Base-by-base conservation (phyloP, 2,329 filamentous ascomycete genomes). In the Ophiobolus disseminans region DNA sequence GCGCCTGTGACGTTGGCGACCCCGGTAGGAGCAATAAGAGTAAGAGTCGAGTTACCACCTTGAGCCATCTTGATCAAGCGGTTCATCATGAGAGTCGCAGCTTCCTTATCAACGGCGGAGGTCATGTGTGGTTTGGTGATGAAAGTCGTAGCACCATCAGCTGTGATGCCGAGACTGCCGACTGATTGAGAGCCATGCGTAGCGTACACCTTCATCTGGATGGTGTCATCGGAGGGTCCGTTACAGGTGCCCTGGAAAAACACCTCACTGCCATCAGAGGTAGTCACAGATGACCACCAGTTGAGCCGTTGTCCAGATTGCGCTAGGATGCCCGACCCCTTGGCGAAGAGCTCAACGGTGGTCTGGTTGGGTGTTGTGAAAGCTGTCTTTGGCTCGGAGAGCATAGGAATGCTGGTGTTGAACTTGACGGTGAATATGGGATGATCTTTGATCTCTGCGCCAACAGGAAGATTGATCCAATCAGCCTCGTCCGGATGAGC, bases 111-210 rank as follows among this genome's bases (percentile, higher is more conserved):
- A 19, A 56, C 60, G 11, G 78, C 78, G 31, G 81, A 79, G 14
- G 75, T 81, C 16, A 83, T 73, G 69, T 81, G 82, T 5, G 80
- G 70, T 61, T 80, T 77, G 40, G 78, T 72, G 25, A 74, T 75
- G 46, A 82, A 67, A 21, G 75, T 68, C 35, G 76, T 76, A 26
- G 73, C 62, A 11, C 74, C 71, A 1, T 61, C 62, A 3, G 63
- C 55, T 7, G 66, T 71, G 38, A 74, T 70, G 22, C 69, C 69
- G 55, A 86, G 80, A 43, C 82, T 77, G 20, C 85, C 86, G 13
- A 82, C 75, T 8, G 85, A 85, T n/a, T 79, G 79, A 10, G 81
- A 74, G 36, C 86, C 85, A 48, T 85, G 82, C 25, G 84, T 84
- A 14, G 88, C 82, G 70, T 88, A 87, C 7, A 72, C 56, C 52